Conservation (phyloP, 176 grass and related monocot species). For the Coix lacrymajobi region DNA sequence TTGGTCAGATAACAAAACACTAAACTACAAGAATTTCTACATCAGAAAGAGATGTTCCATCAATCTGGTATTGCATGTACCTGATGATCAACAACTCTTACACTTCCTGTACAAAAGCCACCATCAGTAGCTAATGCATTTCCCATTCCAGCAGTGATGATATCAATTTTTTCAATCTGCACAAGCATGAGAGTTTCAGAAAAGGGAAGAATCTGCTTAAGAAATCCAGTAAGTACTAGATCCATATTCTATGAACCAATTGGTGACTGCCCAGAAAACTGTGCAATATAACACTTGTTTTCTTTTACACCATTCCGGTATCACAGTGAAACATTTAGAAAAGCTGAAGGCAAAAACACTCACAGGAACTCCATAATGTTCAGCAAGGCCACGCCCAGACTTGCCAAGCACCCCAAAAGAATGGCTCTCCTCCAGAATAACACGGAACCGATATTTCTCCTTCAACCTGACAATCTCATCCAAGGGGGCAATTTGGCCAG, state of each 20-base stretch:
- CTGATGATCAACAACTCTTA: conserved; percentile 97
- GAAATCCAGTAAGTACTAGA: conserved; percentile 16
- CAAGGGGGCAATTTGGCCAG: conserved; percentile 79
- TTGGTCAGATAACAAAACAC: conserved; percentile 32
- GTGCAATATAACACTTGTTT: background rate
- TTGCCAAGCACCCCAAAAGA: conserved; percentile 96
- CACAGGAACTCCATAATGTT: conserved; percentile 82
- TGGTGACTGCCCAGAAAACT: background rate
- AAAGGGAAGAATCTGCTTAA: background rate
- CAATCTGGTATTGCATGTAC: conserved; percentile 40
- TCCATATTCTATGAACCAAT: background rate
- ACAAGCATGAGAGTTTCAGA: conserved; percentile 24
- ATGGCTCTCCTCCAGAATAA: conserved; percentile 92
- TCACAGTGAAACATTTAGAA: background rate
- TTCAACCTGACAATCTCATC: conserved; percentile 93
- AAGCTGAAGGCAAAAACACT: background rate
- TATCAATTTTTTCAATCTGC: conserved; percentile 97
- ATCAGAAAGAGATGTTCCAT: conserved; percentile 7
- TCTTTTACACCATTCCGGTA: background rate
- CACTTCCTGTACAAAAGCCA: conserved; percentile 91
- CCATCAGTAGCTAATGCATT: conserved; percentile 92
- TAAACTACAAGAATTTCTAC: background rate
- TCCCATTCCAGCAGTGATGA: conserved; percentile 98
- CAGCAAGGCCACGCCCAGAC: conserved; percentile 87
- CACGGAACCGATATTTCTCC: conserved; percentile 88